phyloP scores from a whole-genome alignment of 164 flowering plant genomes.

The Umbellularia californica region DNA sequence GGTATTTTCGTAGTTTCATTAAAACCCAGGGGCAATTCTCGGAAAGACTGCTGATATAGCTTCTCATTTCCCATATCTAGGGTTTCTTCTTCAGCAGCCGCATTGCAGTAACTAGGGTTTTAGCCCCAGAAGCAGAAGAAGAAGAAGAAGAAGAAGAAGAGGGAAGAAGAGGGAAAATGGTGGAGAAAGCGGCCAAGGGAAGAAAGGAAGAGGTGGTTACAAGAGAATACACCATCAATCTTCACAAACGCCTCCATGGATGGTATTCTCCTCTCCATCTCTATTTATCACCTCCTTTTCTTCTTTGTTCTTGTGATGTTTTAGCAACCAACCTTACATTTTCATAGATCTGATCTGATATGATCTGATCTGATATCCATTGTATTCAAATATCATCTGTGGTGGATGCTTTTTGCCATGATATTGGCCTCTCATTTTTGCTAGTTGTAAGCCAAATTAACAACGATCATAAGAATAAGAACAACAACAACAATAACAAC shows the following conservation, averaged over 20 bases:
- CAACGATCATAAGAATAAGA: too few species aligned
- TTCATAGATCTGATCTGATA: too few species aligned
- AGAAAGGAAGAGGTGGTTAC: conserved; percentile 71
- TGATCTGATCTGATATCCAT: too few species aligned
- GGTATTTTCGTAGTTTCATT: background rate
- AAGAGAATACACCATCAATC: conserved; percentile 68
- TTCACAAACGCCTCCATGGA: conserved; percentile 66
- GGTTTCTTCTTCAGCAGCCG: background rate
- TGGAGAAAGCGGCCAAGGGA: conserved; percentile 44
- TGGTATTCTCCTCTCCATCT: conserved; percentile 15
- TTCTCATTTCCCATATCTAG: background rate
- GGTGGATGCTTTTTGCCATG: too few species aligned
- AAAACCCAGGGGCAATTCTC: background rate
- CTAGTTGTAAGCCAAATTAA: too few species aligned
- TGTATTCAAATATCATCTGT: too few species aligned
- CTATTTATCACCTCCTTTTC: background rate
- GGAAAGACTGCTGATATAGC: background rate
- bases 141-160: background rate
- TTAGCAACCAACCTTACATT: too few species aligned
- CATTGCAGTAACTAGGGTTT: background rate
- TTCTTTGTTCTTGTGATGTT: background rate
- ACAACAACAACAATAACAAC: too few species aligned
- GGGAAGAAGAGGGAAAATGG: conserved; percentile 26
- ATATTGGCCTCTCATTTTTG: too few species aligned
- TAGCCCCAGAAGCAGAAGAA: background rate